These are phyloP conservation scores for Umbelopsis isabellina DNA, from an alignment of 192 early-diverging fungal species.

Conservation along the genomic window DNA sequence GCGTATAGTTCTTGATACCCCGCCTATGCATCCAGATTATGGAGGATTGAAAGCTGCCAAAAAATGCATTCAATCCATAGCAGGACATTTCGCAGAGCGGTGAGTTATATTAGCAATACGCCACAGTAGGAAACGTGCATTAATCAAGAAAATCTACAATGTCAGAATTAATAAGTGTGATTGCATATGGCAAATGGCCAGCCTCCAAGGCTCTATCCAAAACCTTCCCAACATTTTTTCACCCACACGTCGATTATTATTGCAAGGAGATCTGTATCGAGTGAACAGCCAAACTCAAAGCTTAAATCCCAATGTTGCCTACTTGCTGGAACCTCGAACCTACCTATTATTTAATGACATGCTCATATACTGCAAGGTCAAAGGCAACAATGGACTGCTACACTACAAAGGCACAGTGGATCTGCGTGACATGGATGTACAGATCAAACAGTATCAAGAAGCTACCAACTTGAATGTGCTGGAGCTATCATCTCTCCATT, in stretches of 20 bases:
- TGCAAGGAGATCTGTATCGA: constrained; percentile 30
- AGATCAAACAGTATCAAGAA: constrained; percentile 18
- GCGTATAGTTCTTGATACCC: constrained; percentile 24
- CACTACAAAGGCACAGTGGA: constrained; percentile 34
- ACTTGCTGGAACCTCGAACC: constrained; percentile 18
- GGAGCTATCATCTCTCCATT: constrained; percentile 24
- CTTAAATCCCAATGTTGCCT: constrained; percentile 6
- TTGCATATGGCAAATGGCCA: constrained; percentile 32
- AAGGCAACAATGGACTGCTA: constrained; percentile 24
- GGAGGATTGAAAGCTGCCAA: constrained; percentile 25
- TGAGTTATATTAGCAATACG: neutral
- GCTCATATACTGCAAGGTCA: constrained; percentile 23
- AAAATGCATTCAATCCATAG: constrained; percentile 16
- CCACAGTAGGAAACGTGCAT: neutral
- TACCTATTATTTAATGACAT: constrained; percentile 36
- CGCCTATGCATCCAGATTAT: constrained; percentile 42
- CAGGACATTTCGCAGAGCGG: constrained; percentile 22
- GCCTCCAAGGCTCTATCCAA: constrained; percentile 31
- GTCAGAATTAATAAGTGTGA: constrained; percentile 24
- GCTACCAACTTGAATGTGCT: constrained; percentile 23
- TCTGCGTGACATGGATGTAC: constrained; percentile 23
- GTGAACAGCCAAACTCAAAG: constrained; percentile 21
- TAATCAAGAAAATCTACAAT: neutral
- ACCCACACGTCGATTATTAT: constrained; percentile 28
- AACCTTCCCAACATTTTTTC: constrained; percentile 29